These are phyloP conservation scores for Saccharum hybrid DNA, from an alignment of 202 grass and related monocot genomes.

Conservation along the genomic window DNA sequence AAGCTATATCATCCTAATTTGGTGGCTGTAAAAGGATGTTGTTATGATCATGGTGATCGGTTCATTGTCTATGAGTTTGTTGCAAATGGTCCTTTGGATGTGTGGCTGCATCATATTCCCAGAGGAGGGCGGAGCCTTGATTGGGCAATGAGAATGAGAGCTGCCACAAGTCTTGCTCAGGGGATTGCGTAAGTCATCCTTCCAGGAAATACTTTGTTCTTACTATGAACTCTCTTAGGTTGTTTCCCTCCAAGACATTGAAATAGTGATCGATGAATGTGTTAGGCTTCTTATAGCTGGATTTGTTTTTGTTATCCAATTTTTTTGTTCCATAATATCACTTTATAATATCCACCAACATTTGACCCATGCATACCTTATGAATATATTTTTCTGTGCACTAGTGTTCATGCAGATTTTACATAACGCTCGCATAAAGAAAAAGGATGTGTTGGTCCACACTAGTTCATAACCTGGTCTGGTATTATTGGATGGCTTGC, in stretches of 20 bases:
- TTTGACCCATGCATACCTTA: background rate
- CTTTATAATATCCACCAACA: background rate
- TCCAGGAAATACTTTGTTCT: constrained; percentile 1
- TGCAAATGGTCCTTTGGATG: constrained; percentile 93
- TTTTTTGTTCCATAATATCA: constrained; percentile 8
- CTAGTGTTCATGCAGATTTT: constrained; percentile 27
- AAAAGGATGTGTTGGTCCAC: background rate
- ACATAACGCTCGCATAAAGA: background rate
- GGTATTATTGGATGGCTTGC: background rate
- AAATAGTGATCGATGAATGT: background rate
- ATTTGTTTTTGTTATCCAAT: background rate
- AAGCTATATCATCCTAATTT: constrained; percentile 96
- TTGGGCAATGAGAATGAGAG: constrained; percentile 95
- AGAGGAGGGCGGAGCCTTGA: constrained; percentile 91
- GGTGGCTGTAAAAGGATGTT: constrained; percentile 92
- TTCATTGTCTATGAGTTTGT: constrained; percentile 99
- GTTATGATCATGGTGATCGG: constrained; percentile 93
- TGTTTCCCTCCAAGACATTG: background rate
- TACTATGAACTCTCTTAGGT: background rate
- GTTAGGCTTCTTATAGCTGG: constrained; percentile 7
- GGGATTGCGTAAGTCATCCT: constrained; percentile 90
- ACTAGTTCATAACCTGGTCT: background rate
- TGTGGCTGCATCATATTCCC: constrained; percentile 93
- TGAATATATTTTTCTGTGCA: background rate
- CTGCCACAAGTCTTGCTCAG: constrained; percentile 96